Conservation (phyloP, 2,329 filamentous ascomycete genomes). For the Myriangium duriaei region DNA sequence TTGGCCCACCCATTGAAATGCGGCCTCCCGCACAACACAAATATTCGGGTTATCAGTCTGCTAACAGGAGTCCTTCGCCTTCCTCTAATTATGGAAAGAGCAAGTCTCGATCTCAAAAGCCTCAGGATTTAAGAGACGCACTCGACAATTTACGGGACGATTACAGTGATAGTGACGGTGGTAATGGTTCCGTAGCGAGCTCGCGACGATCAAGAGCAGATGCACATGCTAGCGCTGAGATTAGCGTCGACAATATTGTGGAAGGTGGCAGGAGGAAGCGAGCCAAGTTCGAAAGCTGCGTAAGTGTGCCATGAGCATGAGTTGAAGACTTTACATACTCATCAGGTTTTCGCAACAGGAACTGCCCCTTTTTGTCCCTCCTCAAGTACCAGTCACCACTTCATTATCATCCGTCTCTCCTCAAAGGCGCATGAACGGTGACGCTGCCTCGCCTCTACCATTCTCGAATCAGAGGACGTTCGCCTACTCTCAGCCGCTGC, state of each 20-base stretch:
- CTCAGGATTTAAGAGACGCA: conserved; percentile 39
- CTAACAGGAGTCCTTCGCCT: conserved; percentile 52
- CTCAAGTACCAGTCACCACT: conserved; percentile 83
- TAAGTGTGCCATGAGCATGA: conserved; percentile 40
- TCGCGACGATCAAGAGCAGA: conserved; percentile 68
- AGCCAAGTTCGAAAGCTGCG: conserved; percentile 91
- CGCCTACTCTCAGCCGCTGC: conserved; percentile 61
- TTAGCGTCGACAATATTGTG: conserved; percentile 95
- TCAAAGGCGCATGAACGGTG: conserved; percentile 65
- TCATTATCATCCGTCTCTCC: conserved; percentile 97
- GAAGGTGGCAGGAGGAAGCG: conserved; percentile 91
- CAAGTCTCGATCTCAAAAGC: conserved; percentile 42
- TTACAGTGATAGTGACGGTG: conserved; percentile 81
- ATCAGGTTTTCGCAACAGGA: conserved; percentile 46
- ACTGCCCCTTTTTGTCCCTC: conserved; percentile 85
- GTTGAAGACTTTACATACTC: conserved; percentile 10
- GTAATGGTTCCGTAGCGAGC: conserved; percentile 56
- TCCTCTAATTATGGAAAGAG: conserved; percentile 41
- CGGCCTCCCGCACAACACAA: conserved; percentile 43
- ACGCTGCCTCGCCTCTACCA: conserved; percentile 44
- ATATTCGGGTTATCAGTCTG: not conserved
- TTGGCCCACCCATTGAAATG: conserved; percentile 54
- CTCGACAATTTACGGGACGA: conserved; percentile 51
- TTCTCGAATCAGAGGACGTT: conserved; percentile 74
- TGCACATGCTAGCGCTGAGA: conserved; percentile 85